Evolutionary conservation across 805 yeast genomes (phyloP), one percentile per base, ranked within the genome.

Genomic region (Nakazawaea ambrosiae): DNA sequence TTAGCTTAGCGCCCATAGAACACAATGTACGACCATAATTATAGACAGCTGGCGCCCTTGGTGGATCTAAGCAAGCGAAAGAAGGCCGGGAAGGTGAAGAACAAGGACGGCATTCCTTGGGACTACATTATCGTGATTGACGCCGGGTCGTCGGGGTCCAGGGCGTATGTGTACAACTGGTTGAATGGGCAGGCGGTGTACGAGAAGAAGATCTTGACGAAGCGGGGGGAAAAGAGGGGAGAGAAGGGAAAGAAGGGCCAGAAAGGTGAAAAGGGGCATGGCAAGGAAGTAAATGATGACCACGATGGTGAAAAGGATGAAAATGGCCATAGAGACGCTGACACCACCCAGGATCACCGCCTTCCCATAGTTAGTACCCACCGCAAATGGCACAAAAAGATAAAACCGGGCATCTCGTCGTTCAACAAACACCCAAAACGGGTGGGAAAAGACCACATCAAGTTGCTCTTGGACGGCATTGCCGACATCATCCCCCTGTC

Each of bases 91-190:
- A n/a, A n/a, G n/a, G n/a, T n/a, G n/a, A n/a, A 22, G 10, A 22
- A 22, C 24, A 10, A 52, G 2, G 51, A 64, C 2, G 71, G 70
- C 2, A 54, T 68, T 1, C 81, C 81, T 1, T 73, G 70, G 41
- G 77, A 78, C 50, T 78, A 77, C 49, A 69, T 78, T 3, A 66
- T 78, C 2, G 63, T 78, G 4, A 68, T 78, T 2, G 86, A 78
- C 52, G 73, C 83, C 1, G 85, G 86, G 0, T 75, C 83, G 3
- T 75, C 68, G 40, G 85, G 85, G 0, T 70, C 82, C 0, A 52
- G 85, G 15, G 82, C 78, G 0, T 75, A 65, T 46, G 65, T 78
- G 1, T 78, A 78, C 55, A 64, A 69, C 39, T 80, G 78, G 76
- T 51, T 61, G 29, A 67, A 70, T 36, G 65, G 74, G 0, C 42